phyloP scores from a whole-genome alignment of 2,329 filamentous ascomycete genomes.

The Epichloe typhina region DNA sequence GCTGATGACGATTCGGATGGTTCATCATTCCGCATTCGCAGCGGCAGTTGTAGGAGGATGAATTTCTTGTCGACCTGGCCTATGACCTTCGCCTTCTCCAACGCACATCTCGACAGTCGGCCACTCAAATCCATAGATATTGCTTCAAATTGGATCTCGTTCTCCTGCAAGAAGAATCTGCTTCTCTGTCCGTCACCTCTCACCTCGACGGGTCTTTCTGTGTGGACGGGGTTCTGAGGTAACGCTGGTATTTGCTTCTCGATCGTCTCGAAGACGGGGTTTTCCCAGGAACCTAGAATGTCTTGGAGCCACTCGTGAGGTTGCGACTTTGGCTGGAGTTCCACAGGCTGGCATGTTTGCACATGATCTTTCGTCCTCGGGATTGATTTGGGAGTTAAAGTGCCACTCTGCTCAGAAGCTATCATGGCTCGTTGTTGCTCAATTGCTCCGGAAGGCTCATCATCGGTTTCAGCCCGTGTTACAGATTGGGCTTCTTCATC shows the following conservation, averaged over 20 bases:
- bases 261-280: slow-evolving; percentile 53
- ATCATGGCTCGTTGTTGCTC: background rate
- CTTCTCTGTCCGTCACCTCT: slow-evolving; percentile 3
- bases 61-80: slow-evolving; percentile 86
- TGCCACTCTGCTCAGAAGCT: background rate
- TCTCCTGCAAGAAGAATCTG: slow-evolving; percentile 5
- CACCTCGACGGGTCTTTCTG: slow-evolving; percentile 1
- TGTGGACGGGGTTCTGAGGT: slow-evolving; percentile 9
- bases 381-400: too few relatives aligned
- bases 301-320: slow-evolving; percentile 42
- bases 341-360: background rate
- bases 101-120: slow-evolving; percentile 46
- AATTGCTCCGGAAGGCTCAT: too few relatives aligned
- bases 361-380: background rate
- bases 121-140: slow-evolving; percentile 20
- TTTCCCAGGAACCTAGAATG: slow-evolving; percentile 55
- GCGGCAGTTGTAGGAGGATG: slow-evolving; percentile 52
- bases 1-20: slow-evolving; percentile 26
- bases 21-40: slow-evolving; percentile 5
- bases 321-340: slow-evolving; percentile 6
- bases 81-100: slow-evolving; percentile 52
- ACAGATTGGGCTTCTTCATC: background rate
- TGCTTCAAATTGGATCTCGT: slow-evolving; percentile 16
- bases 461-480: too few relatives aligned
- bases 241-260: slow-evolving; percentile 33